These are phyloP conservation scores for Chiua sp. DNA, from an alignment of 1,284 basidiomycete species.

Conservation along the genomic window DNA sequence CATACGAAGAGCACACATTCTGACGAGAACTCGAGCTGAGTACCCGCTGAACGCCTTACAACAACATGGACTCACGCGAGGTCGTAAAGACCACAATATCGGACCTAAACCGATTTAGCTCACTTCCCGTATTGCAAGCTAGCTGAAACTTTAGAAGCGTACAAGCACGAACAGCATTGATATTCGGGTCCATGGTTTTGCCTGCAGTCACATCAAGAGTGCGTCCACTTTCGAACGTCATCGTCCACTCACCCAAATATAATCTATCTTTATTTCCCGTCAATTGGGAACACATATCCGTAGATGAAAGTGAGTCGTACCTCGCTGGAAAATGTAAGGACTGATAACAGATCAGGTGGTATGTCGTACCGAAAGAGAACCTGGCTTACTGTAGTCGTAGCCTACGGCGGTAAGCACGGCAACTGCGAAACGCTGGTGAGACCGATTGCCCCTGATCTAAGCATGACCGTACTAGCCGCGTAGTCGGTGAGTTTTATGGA, in stretches of 20 bases:
- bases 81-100: slow-evolving; percentile 1
- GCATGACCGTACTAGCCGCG: neutral
- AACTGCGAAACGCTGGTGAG: neutral
- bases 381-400: neutral
- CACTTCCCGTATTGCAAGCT: neutral
- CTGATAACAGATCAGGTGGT: neutral
- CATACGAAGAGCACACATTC: neutral
- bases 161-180: slow-evolving; percentile 10
- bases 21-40: neutral
- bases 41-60: neutral
- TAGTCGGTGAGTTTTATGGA: neutral
- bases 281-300: neutral
- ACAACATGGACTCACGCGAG: neutral
- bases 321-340: slow-evolving; percentile 3
- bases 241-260: slow-evolving; percentile 10
- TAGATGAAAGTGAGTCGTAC: neutral
- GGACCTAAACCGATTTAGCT: neutral
- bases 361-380: neutral
- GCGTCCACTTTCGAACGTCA: neutral
- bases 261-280: slow-evolving; percentile 7
- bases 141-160: neutral
- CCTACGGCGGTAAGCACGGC: slow-evolving; percentile 3
- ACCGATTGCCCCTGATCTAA: neutral
- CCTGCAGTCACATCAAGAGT: slow-evolving; percentile 3
- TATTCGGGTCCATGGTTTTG: slow-evolving; percentile 14